Percentiles rank a stretch among this genome's conserved stretches.
Conservation (phyloP, 2,329 filamentous ascomycete genomes). For the Aspergillus piperis region DNA sequence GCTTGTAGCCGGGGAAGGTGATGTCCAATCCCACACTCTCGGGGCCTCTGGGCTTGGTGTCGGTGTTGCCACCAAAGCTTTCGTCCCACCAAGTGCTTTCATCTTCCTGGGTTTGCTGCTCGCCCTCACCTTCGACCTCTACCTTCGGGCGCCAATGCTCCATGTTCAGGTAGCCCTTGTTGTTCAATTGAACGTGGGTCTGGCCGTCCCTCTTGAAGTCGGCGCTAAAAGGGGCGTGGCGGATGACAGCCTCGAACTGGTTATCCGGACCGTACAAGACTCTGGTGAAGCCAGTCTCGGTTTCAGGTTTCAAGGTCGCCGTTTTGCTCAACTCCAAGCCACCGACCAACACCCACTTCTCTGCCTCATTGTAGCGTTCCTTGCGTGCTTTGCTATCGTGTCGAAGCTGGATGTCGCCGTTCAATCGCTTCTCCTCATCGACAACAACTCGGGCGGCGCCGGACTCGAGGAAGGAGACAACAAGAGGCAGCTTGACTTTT, state of each 20-base stretch:
- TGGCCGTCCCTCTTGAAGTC: constrained; percentile 83
- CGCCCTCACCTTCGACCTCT: constrained; percentile 61
- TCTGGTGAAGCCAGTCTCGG: constrained; percentile 66
- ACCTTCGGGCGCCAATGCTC: constrained; percentile 94
- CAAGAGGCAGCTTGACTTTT: constrained; percentile 76
- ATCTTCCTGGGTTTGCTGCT: constrained; percentile 47
- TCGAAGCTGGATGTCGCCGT: constrained; percentile 83
- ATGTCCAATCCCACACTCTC: constrained; percentile 92
- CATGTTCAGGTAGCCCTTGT: constrained; percentile 84
- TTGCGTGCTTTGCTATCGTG: constrained; percentile 83
- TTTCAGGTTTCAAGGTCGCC: constrained; percentile 67
- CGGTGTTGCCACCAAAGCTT: constrained; percentile 90
- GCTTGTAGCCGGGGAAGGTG: constrained; percentile 84
- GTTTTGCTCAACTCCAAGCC: constrained; percentile 71
- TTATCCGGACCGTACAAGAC: constrained; percentile 76
- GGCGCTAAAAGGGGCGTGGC: constrained; percentile 77
- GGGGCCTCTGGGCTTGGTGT: constrained; percentile 90
- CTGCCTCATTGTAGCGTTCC: constrained; percentile 90
- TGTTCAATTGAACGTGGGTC: constrained; percentile 84
- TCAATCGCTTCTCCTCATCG: constrained; percentile 87
- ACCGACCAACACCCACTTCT: constrained; percentile 82
- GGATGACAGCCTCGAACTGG: constrained; percentile 79
- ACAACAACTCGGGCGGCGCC: constrained; percentile 84
- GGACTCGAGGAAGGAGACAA: constrained; percentile 84
- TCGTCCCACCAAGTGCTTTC: constrained; percentile 99